Percentiles rank a stretch among this genome's conserved stretches.
Evolutionary conservation across 106 monocot species (phyloP).

Genomic region (Dioscorea dumetorum): DNA sequence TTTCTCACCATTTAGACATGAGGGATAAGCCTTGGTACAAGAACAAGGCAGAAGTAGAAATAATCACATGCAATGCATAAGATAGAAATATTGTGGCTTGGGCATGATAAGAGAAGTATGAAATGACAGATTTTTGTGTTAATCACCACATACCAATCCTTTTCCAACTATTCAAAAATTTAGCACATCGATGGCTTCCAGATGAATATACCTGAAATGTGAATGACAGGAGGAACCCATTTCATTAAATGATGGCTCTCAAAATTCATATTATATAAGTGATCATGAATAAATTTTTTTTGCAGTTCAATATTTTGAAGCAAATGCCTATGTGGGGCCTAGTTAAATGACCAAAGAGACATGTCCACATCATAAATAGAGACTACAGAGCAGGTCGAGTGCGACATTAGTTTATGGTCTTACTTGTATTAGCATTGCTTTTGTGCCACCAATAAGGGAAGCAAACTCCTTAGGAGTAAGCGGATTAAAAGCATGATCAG

Average conservation of each 20-base stretch:
- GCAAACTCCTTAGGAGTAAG: constrained; percentile 38
- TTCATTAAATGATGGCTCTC: not conserved
- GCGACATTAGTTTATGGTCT: not conserved
- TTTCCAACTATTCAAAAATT: constrained; percentile 69
- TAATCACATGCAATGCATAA: no score
- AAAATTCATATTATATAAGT: not conserved
- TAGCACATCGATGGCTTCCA: constrained; percentile 56
- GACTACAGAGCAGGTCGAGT: not conserved
- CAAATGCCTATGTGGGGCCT: not conserved
- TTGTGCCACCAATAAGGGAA: constrained; percentile 35
- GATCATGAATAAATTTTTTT: not conserved
- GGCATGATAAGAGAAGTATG: no score
- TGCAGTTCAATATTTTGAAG: not conserved
- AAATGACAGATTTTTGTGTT: no score
- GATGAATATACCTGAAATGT: constrained; percentile 66
- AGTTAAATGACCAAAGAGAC: no score
- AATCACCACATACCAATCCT: constrained; percentile 48
- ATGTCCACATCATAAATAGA: not conserved
- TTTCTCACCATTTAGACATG: no score
- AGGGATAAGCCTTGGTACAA: no score
- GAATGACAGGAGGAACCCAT: constrained; percentile 6
- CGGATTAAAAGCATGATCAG: constrained; percentile 24
- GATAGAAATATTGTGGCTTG: no score
- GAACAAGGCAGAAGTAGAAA: no score
- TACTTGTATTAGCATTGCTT: constrained; percentile 71